Evolutionary conservation across 2,329 filamentous ascomycete genomes (phyloP).

Genomic region (Epichloe sp.): DNA sequence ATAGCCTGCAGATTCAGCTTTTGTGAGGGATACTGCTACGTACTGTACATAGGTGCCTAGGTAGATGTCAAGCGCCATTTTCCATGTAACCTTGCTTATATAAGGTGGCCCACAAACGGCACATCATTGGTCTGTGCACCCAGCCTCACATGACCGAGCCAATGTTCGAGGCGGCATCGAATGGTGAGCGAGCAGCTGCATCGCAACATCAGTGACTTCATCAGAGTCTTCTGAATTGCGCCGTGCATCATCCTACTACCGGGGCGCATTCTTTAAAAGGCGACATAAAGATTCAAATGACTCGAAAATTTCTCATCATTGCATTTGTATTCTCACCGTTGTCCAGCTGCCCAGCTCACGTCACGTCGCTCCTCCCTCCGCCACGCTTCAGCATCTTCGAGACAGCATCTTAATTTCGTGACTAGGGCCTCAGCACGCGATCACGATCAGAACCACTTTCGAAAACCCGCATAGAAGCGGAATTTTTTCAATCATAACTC

Average conservation of each 20-base stretch:
- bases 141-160: conserved; percentile 20
- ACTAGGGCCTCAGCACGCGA: background rate
- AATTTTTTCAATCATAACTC: background rate
- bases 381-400: conserved; percentile 1
- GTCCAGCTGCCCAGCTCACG: background rate
- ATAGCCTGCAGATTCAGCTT: background rate
- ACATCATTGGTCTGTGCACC: conserved; percentile 14
- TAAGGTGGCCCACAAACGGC: background rate
- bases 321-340: background rate
- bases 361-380: background rate
- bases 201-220: background rate
- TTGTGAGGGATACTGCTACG: background rate
- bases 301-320: background rate
- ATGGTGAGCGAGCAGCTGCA: background rate
- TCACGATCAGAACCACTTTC: background rate
- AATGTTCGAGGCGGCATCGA: conserved; percentile 6
- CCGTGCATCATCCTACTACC: conserved; percentile 2
- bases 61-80: background rate
- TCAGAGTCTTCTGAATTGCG: background rate
- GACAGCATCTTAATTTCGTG: background rate
- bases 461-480: background rate
- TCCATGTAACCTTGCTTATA: background rate
- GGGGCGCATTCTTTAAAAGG: background rate
- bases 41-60: too few species aligned
- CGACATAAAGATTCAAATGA: background rate